These are phyloP conservation scores for Agroathelia rolfsii DNA, from an alignment of 1,284 basidiomycete species.

Conservation along the genomic window DNA sequence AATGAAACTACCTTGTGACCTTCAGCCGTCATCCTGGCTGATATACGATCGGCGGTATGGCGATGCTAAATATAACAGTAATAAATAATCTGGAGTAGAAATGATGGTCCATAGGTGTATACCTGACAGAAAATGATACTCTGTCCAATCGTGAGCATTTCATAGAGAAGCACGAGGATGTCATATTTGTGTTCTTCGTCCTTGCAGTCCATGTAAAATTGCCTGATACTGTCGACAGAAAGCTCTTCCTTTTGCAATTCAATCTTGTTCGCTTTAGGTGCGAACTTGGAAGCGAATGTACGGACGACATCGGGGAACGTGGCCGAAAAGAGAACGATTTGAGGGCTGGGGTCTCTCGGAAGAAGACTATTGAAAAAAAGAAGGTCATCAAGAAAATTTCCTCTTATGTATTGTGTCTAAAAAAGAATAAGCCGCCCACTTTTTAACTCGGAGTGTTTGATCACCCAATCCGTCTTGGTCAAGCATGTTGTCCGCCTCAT, in stretches of 20 bases:
- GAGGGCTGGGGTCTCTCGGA: slow-evolving; percentile 49
- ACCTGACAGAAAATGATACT: slow-evolving; percentile 96
- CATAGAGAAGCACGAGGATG: slow-evolving; percentile 86
- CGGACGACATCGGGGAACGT: slow-evolving; percentile 95
- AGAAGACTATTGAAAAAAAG: slow-evolving; percentile 45
- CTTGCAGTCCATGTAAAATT: slow-evolving; percentile 95
- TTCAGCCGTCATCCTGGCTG: slow-evolving; percentile 82
- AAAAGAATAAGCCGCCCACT: slow-evolving; percentile 43
- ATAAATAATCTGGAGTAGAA: slow-evolving; percentile 4
- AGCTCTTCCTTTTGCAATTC: slow-evolving; percentile 92
- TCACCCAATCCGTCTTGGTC: slow-evolving; percentile 95
- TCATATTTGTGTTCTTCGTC: slow-evolving; percentile 93
- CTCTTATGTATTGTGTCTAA: too few relatives aligned
- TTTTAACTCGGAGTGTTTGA: slow-evolving; percentile 91
- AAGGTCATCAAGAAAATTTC: slow-evolving; percentile 8
- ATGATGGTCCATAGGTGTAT: slow-evolving; percentile 14
- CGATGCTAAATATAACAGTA: slow-evolving; percentile 48
- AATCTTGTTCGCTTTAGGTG: slow-evolving; percentile 93
- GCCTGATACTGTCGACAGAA: slow-evolving; percentile 89
- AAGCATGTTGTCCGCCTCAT: slow-evolving; percentile 99
- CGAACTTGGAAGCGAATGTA: slow-evolving; percentile 84
- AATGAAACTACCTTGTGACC: slow-evolving; percentile 96
- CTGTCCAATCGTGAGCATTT: slow-evolving; percentile 88
- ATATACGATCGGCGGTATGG: slow-evolving; percentile 88
- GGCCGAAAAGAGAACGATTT: slow-evolving; percentile 96